Conservation (phyloP, 148 eudicot species). For the Persicaria tinctoria region DNA sequence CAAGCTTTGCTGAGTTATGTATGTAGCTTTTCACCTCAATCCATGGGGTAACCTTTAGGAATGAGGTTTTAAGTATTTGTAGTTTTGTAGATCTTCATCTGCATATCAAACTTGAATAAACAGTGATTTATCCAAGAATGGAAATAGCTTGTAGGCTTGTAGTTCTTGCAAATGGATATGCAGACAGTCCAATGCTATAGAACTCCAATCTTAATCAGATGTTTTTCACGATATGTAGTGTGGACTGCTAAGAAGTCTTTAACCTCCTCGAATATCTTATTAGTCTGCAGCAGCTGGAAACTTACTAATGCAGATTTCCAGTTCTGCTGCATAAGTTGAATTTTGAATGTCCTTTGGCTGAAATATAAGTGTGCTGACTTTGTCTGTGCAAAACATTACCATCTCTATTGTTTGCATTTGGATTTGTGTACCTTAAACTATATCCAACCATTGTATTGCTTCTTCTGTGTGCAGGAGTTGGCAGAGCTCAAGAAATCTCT, state of each 20-base stretch:
- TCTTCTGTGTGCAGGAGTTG: conserved; percentile 5
- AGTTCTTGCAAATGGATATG: too few relatives aligned
- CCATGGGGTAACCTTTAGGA: not conserved
- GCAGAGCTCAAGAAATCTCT: conserved; percentile 6
- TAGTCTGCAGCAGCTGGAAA: not conserved
- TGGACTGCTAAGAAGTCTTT: not conserved
- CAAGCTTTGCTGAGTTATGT: not conserved
- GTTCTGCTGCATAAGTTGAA: not conserved
- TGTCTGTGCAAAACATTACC: not conserved
- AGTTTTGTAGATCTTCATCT: not conserved
- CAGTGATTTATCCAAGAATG: not conserved
- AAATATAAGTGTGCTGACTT: not conserved
- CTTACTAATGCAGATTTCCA: not conserved
- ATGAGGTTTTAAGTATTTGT: not conserved
- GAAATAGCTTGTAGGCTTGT: too few relatives aligned
- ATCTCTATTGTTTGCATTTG: not conserved
- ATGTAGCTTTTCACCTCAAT: not conserved
- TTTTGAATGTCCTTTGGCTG: not conserved
- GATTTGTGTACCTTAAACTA: not conserved
- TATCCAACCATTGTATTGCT: not conserved
- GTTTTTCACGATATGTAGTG: not conserved
- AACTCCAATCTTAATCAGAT: not conserved
- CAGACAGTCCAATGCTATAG: too few relatives aligned
- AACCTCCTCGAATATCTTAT: not conserved
- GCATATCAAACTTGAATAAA: not conserved